Evolutionary conservation across 2,329 filamentous ascomycete species (phyloP), one percentile per base, ranked within the genome.

Genomic region (Aspergillus chevalieri): DNA sequence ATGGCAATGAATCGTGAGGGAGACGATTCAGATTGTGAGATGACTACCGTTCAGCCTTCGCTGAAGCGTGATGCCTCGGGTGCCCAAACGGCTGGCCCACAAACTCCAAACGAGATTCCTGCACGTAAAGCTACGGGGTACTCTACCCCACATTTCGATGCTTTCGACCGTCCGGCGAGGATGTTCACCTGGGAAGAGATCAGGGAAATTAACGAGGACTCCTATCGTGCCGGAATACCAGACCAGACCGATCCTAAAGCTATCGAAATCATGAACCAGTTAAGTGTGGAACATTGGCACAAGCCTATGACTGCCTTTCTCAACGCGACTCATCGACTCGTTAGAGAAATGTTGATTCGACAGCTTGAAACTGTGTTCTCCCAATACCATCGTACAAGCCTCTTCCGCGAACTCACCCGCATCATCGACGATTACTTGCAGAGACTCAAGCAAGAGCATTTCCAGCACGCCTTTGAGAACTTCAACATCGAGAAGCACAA

Each of bases 241-340:
- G 77, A 78, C 6, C 73, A 82, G 0, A 78, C 82, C 0, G 78
- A 83, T 0, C 76, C 79, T 0, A 78, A 80, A 34, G 82, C 85
- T 0, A 81, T 84, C 19, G 77, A 83, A 24, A 72, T 73, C 0
- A 71, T 87, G 14, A 82, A 79, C 43, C 70, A 74, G 14, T 68
- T 78, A n/a, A 78, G 79, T 0, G 77, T 87, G 1, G 61, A 65
- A 6, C 77, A 80, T 1, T 88, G 85, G 85, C 60, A 74, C 1
- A 58, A 59, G 0, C 82, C 82, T 0, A 72, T 84, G 43, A 61
- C 74, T 0, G 70, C 52, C 0, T 74, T 75, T 24, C 52, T 75
- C 1, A 39, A 44, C 1, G 54, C 57, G 0, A 65, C 65, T 0
- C 61, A 68, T 45, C 46, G 48, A 3, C 54, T 67, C 7, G 66